Base-by-base conservation (phyloP, 306 rosid genomes). In the Casuarina glauca region DNA sequence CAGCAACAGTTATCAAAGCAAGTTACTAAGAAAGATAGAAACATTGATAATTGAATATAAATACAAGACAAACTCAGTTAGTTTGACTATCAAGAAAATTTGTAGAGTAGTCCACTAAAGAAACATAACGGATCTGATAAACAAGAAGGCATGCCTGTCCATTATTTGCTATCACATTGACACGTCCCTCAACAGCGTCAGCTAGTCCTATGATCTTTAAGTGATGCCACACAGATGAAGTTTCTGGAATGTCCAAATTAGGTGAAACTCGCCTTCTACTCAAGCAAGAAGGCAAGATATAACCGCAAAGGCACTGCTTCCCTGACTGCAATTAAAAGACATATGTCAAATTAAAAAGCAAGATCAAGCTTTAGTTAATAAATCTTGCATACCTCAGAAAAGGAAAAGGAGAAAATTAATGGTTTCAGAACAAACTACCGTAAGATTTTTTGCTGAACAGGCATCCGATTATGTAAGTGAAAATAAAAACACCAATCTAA, bases 141-240 rank as follows among this genome's bases (percentile, higher is more conserved):
- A 67, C 76, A 70, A 42, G n/a, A n/a, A n/a, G n/a, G 60, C 68
- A 36, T 86, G 91, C 98, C 97, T 90, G 91, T 78, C 91, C 87
- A 79, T 86, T 90, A 80, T 90, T 92, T 73, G 89, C 86, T 51
- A 89, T 82, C 72, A 92, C 88, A 82, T 90, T 94, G 78, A 94
- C 76, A 81, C 93, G 95, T 74, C 91, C 98, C 81, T 91, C 97
- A 84, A 92, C 93, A 79, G 95, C 95, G 87, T 94, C 98, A 61
- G 88, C 88, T 76, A 94, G 81, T 64, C 97, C 97, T 26, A 86
- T 88, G 57, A 92, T 84, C 88, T 92, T 94, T 80, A 85, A 62
- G 76, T 83, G 91, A 73, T 79, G 86, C 64, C 89, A 80, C 72
- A 84, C 70, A 77, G 90, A 86, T 78, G 89, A 77, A 61, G 91